These are phyloP conservation scores for Botryosphaeria agaves DNA, from an alignment of 2,329 filamentous ascomycete species.

Conservation along the genomic window DNA sequence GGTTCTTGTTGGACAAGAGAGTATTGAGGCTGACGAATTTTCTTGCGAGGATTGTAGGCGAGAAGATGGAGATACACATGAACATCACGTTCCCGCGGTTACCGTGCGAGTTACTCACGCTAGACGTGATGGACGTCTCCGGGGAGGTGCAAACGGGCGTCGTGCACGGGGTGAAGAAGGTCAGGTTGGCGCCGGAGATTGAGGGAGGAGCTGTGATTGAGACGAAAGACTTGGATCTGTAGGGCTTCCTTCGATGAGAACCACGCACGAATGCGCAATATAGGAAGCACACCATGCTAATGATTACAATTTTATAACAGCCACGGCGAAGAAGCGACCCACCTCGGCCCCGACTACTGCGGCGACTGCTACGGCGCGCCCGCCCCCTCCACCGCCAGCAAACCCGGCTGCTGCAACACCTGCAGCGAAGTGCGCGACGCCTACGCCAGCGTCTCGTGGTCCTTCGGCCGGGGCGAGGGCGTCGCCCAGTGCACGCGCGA, in stretches of 20 bases:
- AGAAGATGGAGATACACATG: slow-evolving; percentile 98
- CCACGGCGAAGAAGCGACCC: slow-evolving; percentile 49
- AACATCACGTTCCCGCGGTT: slow-evolving; percentile 91
- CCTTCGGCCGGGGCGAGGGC: slow-evolving; percentile 78
- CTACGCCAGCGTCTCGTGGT: slow-evolving; percentile 79
- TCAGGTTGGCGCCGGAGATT: slow-evolving; percentile 53
- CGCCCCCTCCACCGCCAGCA: slow-evolving; percentile 51
- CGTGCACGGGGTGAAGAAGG: slow-evolving; percentile 81
- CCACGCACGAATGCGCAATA: too few species aligned
- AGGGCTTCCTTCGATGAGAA: too few species aligned
- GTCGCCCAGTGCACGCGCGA: slow-evolving; percentile 93
- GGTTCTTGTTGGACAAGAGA: neutral
- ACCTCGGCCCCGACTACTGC: slow-evolving; percentile 85
- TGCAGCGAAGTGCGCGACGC: slow-evolving; percentile 94
- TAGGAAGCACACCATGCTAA: slow-evolving; percentile 2
- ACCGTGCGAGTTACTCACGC: slow-evolving; percentile 85
- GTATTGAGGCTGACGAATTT: neutral
- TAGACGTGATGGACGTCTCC: slow-evolving; percentile 98
- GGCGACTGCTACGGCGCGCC: slow-evolving; percentile 81
- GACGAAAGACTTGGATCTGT: slow-evolving; percentile 49
- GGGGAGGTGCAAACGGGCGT: slow-evolving; percentile 93
- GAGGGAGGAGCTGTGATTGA: slow-evolving; percentile 68
- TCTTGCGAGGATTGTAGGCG: slow-evolving; percentile 51
- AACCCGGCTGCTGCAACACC: slow-evolving; percentile 88
- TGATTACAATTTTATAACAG: too few species aligned